phyloP scores from a whole-genome alignment of 768 basidiomycete species.

The Amanita muscaria region DNA sequence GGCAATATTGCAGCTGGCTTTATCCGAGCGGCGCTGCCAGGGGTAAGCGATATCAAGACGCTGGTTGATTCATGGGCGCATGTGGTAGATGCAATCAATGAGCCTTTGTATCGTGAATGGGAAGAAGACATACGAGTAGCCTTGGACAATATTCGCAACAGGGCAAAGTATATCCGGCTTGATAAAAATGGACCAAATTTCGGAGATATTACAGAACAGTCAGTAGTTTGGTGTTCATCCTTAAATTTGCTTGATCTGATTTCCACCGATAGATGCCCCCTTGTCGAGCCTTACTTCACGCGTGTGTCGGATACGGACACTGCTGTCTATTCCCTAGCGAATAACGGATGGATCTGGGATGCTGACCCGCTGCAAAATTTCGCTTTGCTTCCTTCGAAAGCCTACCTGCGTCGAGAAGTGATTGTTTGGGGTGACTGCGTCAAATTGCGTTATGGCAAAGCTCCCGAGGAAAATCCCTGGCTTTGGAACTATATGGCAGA shows the following conservation, averaged over 20 bases:
- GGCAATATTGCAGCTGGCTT: conserved; percentile 63
- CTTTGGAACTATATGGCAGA: conserved; percentile 86
- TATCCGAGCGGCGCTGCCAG: conserved; percentile 55
- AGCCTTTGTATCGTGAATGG: conserved; percentile 81
- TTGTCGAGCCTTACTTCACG: conserved; percentile 92
- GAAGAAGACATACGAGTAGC: conserved; percentile 74
- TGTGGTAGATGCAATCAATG: conserved; percentile 82
- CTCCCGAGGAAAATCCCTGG: conserved; percentile 81
- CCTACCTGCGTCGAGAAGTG: conserved; percentile 91
- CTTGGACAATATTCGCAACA: conserved; percentile 62
- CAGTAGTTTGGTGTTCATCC: conserved; percentile 22
- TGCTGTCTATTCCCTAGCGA: conserved; percentile 75
- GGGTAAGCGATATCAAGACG: conserved; percentile 37
- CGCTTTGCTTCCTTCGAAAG: conserved; percentile 84
- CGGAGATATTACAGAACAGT: conserved; percentile 72
- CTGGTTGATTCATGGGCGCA: conserved; percentile 66
- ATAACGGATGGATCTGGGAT: conserved; percentile 99
- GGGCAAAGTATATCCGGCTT: conserved; percentile 73
- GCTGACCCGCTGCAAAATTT: conserved; percentile 94
- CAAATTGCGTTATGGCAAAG: conserved; percentile 87
- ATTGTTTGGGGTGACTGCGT: conserved; percentile 99
- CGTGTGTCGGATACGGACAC: conserved; percentile 48
- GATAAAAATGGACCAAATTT: conserved; percentile 78
- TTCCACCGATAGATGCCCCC: conserved; percentile 47
- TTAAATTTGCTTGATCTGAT: conserved; percentile 6